Conservation (phyloP, 78 protist species). For the Dictyostelium capitatum region DNA sequence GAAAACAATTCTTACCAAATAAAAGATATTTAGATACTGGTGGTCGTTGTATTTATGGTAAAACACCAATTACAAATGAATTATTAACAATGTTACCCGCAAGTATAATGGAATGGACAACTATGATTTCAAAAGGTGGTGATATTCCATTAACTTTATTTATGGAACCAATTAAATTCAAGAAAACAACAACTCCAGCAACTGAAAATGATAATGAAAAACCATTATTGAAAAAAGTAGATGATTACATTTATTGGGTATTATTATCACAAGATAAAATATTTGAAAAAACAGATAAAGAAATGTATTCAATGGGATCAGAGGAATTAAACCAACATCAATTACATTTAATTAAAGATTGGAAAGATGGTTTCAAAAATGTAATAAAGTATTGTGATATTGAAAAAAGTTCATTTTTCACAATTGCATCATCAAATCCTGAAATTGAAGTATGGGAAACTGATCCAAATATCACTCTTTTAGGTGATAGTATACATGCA, state of each 20-base stretch:
- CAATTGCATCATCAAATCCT: constrained; percentile 2
- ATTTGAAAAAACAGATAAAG: constrained; percentile 27
- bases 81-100: constrained; percentile 8
- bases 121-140: not conserved
- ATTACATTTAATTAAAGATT: not conserved
- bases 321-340: not conserved
- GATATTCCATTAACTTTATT: not conserved
- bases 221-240: not conserved
- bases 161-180: constrained; percentile 47
- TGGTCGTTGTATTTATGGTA: constrained; percentile 37
- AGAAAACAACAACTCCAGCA: not conserved
- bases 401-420: not conserved
- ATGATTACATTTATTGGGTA: constrained; percentile 58
- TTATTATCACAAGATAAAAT: not conserved
- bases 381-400: not conserved
- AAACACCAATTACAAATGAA: constrained; percentile 21
- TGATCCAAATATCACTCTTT: not conserved
- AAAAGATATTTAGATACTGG: constrained; percentile 1
- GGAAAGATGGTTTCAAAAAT: not conserved
- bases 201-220: not conserved
- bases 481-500: constrained; percentile 34
- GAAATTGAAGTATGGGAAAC: constrained; percentile 34
- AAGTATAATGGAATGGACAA: constrained; percentile 2
- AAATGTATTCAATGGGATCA: not conserved
- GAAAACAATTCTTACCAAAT: constrained; percentile 28